A percentile compares a stretch with the other conserved stretches of the same genome.
phyloP scores from a whole-genome alignment of 2,329 filamentous ascomycete species.

The Elsinoe perseae region DNA sequence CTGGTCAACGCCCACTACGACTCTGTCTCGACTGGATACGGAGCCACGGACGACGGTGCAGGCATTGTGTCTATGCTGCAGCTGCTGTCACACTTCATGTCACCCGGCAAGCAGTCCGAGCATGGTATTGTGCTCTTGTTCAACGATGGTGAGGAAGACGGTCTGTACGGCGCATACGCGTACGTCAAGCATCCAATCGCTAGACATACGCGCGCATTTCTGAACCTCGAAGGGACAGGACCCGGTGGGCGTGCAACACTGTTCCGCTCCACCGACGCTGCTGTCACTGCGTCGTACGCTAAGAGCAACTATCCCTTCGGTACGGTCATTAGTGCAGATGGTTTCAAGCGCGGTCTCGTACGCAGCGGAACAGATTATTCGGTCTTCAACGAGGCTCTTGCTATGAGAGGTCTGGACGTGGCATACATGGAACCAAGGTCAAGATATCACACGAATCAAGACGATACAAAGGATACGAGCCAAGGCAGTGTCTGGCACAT shows the following conservation, averaged over 20 bases:
- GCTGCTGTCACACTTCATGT: conserved; percentile 77
- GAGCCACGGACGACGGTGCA: conserved; percentile 89
- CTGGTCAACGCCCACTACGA: conserved; percentile 95
- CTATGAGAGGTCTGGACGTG: conserved; percentile 80
- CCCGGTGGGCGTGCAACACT: conserved; percentile 81
- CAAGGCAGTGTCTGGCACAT: conserved; percentile 77
- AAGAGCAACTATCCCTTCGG: conserved; percentile 70
- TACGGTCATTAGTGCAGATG: conserved; percentile 72
- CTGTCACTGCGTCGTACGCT: conserved; percentile 73
- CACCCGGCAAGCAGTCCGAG: conserved; percentile 57
- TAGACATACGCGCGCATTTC: conserved; percentile 73
- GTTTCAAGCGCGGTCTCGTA: conserved; percentile 71
- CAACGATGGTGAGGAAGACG: conserved; percentile 96
- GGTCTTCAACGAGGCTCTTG: conserved; percentile 68
- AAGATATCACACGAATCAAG: conserved; percentile 84
- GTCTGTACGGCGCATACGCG: conserved; percentile 74
- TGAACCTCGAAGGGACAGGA: conserved; percentile 92
- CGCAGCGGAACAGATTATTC: conserved; percentile 84
- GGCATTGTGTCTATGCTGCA: conserved; percentile 82
- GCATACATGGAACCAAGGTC: conserved; percentile 83
- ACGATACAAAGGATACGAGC: conserved; percentile 75
- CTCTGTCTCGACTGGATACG: conserved; percentile 83
- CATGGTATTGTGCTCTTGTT: conserved; percentile 76
- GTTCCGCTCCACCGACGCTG: conserved; percentile 79
- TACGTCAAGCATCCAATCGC: conserved; percentile 78